Evolutionary conservation across 1,139 yeast genomes (phyloP).

Genomic region (Diutina neorugosa): DNA sequence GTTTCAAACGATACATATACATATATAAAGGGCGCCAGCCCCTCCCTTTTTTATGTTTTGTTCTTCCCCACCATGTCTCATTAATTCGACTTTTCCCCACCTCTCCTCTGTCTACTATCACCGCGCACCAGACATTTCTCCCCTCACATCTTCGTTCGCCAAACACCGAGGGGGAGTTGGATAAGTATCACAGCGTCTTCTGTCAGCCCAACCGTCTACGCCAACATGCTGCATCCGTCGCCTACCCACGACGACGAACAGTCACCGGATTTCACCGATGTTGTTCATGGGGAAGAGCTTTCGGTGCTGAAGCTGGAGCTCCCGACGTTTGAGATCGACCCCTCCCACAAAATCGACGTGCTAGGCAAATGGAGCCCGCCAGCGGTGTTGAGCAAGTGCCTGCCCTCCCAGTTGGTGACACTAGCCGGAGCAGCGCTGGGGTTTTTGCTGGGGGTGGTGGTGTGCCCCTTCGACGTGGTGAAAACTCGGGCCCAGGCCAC

Average conservation of each 20-base stretch:
- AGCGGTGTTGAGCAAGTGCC: neutral
- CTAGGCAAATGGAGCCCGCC: neutral
- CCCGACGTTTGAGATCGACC: neutral
- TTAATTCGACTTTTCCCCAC: neutral
- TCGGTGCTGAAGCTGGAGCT: neutral
- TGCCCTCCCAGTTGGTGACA: neutral
- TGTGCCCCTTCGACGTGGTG: conserved; percentile 3
- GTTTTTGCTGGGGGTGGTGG: neutral
- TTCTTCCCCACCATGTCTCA: too few species aligned
- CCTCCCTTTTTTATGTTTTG: too few species aligned
- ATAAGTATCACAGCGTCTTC: neutral
- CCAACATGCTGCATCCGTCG: neutral
- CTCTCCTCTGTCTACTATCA: neutral
- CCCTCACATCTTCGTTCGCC: neutral
- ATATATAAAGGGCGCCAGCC: too few species aligned
- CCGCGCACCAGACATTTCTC: neutral
- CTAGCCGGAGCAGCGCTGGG: neutral
- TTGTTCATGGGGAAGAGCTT: neutral
- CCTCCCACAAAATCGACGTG: neutral
- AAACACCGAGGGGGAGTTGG: neutral
- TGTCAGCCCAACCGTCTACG: neutral
- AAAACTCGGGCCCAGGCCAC: conserved; percentile 20
- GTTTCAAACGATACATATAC: too few species aligned
- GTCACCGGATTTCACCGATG: neutral
- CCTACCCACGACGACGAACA: neutral